phyloP scores from a whole-genome alignment of 352 stramenopile genomes.

The Pythium sukuiense region DNA sequence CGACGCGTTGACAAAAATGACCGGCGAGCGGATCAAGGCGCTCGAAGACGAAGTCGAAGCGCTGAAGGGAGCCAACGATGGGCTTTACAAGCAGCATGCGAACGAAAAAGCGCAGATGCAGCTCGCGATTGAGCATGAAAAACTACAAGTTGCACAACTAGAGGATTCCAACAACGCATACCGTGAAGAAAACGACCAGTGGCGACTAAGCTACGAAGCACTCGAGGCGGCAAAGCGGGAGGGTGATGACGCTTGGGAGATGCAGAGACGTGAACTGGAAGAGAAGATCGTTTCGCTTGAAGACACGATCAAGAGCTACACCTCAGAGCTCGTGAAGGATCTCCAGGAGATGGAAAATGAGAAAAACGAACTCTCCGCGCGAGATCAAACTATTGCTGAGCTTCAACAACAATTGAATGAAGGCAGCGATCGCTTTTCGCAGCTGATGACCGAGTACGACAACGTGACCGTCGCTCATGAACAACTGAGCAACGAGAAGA shows the following conservation, averaged over 20 bases:
- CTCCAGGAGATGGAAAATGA: conserved; percentile 57
- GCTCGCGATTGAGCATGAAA: conserved; percentile 66
- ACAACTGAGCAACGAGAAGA: conserved; percentile 31
- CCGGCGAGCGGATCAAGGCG: conserved; percentile 32
- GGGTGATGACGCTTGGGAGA: conserved; percentile 47
- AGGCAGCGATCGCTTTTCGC: conserved; percentile 51
- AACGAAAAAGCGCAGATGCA: conserved; percentile 84
- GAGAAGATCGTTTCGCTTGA: conserved; percentile 52
- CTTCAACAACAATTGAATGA: conserved; percentile 57
- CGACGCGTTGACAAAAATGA: conserved; percentile 18
- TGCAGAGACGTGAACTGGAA: conserved; percentile 46
- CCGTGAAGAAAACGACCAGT: conserved; percentile 59
- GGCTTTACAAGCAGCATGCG: conserved; percentile 60
- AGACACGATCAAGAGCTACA: conserved; percentile 50
- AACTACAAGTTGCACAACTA: conserved; percentile 42
- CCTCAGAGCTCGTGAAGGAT: conserved; percentile 46
- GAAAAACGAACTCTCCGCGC: conserved; percentile 30
- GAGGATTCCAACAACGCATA: conserved; percentile 42
- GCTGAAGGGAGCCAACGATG: conserved; percentile 56
- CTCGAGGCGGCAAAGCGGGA: conserved; percentile 51
- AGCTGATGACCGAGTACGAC: conserved; percentile 60
- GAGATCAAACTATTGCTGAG: conserved; percentile 41
- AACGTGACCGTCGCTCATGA: conserved; percentile 39
- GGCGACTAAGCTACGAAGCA: conserved; percentile 56
- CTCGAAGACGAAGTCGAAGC: conserved; percentile 55